phyloP scores from a whole-genome alignment of 148 eudicot genomes.

The Rhododendron williamsianum region DNA sequence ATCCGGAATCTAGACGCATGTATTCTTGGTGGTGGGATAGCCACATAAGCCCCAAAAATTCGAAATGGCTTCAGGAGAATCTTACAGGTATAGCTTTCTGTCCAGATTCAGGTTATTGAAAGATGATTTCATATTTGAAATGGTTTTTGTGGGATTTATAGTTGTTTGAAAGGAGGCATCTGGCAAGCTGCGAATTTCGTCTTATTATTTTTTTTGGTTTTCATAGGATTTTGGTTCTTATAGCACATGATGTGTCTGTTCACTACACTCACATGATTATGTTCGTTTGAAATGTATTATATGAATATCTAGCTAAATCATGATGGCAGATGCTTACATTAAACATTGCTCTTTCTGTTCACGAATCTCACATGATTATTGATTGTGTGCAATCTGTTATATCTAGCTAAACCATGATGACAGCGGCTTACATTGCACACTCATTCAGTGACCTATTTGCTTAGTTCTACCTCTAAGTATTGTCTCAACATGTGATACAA shows the following conservation, averaged over 20 bases:
- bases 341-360: neutral
- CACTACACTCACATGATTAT: neutral
- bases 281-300: neutral
- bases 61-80: slow-evolving; percentile 93
- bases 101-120: neutral
- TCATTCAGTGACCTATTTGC: neutral
- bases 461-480: neutral
- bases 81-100: slow-evolving; percentile 64
- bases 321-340: neutral
- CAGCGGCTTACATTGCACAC: neutral
- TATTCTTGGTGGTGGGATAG: slow-evolving; percentile 99
- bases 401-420: neutral
- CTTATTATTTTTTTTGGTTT: neutral
- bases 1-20: slow-evolving; percentile 51
- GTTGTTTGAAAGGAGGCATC: neutral
- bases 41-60: slow-evolving; percentile 93
- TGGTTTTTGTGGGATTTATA: neutral
- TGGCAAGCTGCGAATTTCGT: neutral
- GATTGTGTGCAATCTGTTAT: neutral
- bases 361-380: neutral
- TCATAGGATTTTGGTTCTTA: neutral
- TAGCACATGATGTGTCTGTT: neutral
- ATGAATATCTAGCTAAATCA: neutral
- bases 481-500: neutral
- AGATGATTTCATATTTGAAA: neutral